These are phyloP conservation scores for Ceratobasidium sp. DNA, from an alignment of 1,284 basidiomycete species.

Conservation along the genomic window DNA sequence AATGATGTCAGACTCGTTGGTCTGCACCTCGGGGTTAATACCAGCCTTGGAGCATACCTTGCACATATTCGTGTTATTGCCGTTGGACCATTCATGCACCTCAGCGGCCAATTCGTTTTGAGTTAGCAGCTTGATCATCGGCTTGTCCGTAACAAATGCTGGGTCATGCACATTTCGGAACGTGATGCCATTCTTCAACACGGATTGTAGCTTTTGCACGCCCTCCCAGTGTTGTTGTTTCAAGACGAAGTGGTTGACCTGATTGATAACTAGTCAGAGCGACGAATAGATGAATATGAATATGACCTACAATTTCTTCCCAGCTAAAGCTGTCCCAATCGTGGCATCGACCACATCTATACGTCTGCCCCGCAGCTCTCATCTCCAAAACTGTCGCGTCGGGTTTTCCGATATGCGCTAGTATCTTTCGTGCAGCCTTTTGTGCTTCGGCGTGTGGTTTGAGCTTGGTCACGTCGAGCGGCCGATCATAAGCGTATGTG, in stretches of 20 bases:
- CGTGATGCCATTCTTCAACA: background rate
- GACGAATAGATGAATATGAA: background rate
- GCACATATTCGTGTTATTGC: background rate
- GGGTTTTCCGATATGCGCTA: constrained; percentile 14
- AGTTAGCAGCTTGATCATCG: constrained; percentile 1
- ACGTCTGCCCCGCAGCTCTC: constrained; percentile 3
- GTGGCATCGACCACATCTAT: constrained; percentile 20
- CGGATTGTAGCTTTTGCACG: background rate
- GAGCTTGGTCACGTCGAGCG: background rate
- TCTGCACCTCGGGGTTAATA: background rate
- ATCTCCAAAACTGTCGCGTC: constrained; percentile 29
- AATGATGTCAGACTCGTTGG: background rate
- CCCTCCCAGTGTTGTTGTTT: background rate
- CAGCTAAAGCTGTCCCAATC: background rate
- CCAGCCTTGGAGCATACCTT: constrained; percentile 1
- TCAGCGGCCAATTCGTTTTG: background rate
- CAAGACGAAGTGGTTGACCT: constrained; percentile 24
- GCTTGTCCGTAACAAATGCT: background rate
- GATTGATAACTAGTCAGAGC: background rate
- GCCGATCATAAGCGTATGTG: background rate
- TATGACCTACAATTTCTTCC: constrained; percentile 30
- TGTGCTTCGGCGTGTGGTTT: constrained; percentile 5
- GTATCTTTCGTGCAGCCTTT: background rate
- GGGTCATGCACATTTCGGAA: constrained; percentile 25
- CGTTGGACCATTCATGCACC: background rate